Evolutionary conservation across 1,284 basidiomycete genomes (phyloP).

Genomic region (Xerocomus nothofagi): DNA sequence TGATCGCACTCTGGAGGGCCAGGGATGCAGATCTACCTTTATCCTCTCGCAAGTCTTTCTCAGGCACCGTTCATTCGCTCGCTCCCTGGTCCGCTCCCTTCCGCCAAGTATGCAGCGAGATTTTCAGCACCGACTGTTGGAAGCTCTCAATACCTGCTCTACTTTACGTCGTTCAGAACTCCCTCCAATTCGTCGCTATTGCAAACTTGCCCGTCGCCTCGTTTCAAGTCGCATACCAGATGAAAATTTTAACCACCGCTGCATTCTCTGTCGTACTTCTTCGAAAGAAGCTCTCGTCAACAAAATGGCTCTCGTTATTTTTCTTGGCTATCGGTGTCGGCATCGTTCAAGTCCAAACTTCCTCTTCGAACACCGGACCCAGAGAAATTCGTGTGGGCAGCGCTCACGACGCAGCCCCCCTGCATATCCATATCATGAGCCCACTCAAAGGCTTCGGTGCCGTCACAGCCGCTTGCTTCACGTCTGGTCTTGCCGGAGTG

Average conservation of each 20-base stretch:
- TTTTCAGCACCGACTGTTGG: slow-evolving; percentile 88
- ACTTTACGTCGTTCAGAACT: slow-evolving; percentile 95
- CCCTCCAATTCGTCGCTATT: slow-evolving; percentile 92
- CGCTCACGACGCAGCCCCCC: slow-evolving; percentile 51
- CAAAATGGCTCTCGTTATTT: slow-evolving; percentile 84
- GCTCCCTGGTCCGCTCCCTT: slow-evolving; percentile 49
- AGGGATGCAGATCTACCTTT: slow-evolving; percentile 40
- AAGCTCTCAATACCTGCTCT: slow-evolving; percentile 96
- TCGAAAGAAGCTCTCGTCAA: slow-evolving; percentile 65
- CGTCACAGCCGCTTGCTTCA: slow-evolving; percentile 74
- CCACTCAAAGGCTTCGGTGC: slow-evolving; percentile 66
- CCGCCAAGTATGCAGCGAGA: slow-evolving; percentile 52
- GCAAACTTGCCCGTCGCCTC: slow-evolving; percentile 89
- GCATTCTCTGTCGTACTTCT: slow-evolving; percentile 87
- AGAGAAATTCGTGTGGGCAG: slow-evolving; percentile 47
- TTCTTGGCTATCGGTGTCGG: slow-evolving; percentile 88
- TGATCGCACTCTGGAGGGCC: slow-evolving; percentile 60
- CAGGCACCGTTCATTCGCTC: slow-evolving; percentile 34
- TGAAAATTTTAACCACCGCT: slow-evolving; percentile 96
- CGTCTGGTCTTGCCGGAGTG: slow-evolving; percentile 78
- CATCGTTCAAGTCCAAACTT: slow-evolving; percentile 85
- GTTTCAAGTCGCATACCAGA: slow-evolving; percentile 91
- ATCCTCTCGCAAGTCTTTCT: slow-evolving; percentile 50
- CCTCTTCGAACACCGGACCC: slow-evolving; percentile 22
- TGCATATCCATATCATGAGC: slow-evolving; percentile 53